Conservation (phyloP, 345 rosid genomes). For the Pugionium dolabratum region DNA sequence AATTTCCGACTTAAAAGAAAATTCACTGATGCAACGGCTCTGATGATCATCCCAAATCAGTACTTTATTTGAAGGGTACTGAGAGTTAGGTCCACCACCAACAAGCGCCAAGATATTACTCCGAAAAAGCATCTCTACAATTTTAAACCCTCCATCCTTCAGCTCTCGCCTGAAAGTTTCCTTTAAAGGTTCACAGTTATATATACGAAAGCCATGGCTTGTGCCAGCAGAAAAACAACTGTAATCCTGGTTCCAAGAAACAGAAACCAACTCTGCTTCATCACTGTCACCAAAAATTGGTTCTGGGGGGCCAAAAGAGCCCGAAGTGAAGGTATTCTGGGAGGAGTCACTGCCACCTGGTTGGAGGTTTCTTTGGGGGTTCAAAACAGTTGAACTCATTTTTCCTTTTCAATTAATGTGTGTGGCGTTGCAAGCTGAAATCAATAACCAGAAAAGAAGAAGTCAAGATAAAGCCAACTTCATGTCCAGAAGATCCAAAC, state of each 20-base stretch:
- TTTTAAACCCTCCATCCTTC: conserved; percentile 70
- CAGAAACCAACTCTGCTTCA: conserved; percentile 62
- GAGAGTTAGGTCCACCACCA: conserved; percentile 69
- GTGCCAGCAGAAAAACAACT: conserved; percentile 86
- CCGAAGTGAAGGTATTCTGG: conserved; percentile 34
- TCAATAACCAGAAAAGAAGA: conserved; percentile 14
- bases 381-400: conserved; percentile 60
- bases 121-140: conserved; percentile 93
- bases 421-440: conserved; percentile 32
- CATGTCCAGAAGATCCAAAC: conserved; percentile 7
- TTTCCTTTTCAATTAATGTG: conserved; percentile 32
- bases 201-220: conserved; percentile 71
- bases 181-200: conserved; percentile 78
- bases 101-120: conserved; percentile 87
- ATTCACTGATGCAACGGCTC: conserved; percentile 81
- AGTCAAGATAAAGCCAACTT: conserved; percentile 13
- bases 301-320: conserved; percentile 40
- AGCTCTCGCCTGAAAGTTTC: conserved; percentile 71
- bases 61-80: conserved; percentile 79
- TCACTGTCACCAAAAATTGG: conserved; percentile 42
- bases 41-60: conserved; percentile 93
- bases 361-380: conserved; percentile 40
- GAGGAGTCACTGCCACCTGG: conserved; percentile 40
- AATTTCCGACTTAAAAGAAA: conserved; percentile 75
- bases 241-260: conserved; percentile 88